phyloP scores from a whole-genome alignment of 768 basidiomycete genomes.

The Tubosaeta sp. region DNA sequence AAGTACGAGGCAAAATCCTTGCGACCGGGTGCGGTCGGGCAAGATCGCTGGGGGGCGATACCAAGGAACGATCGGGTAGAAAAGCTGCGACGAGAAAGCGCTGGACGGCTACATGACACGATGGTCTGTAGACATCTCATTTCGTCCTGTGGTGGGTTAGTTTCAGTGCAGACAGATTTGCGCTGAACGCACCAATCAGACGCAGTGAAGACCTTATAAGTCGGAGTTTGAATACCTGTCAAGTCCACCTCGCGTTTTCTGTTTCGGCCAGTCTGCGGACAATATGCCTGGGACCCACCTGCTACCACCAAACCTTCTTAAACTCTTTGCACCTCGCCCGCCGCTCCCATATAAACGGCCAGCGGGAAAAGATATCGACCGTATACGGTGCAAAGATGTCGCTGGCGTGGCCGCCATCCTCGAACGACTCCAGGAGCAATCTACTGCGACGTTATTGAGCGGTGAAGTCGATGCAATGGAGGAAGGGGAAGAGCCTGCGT shows the following conservation, averaged over 20 bases:
- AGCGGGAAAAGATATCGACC: constrained; percentile 77
- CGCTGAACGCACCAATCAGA: constrained; percentile 1
- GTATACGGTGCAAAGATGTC: constrained; percentile 64
- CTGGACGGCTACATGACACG: constrained; percentile 11
- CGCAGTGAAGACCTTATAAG: not conserved
- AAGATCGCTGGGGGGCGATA: not conserved
- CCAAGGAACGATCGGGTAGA: constrained; percentile 3
- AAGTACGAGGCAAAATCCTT: constrained; percentile 51
- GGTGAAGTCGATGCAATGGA: constrained; percentile 68
- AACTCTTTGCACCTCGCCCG: constrained; percentile 93
- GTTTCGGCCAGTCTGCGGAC: constrained; percentile 8
- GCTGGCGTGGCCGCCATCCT: constrained; percentile 75
- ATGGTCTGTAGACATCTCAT: constrained; percentile 17
- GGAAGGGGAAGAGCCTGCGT: constrained; percentile 78
- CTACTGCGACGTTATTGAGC: constrained; percentile 61
- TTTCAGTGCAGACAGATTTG: not conserved
- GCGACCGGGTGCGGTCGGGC: constrained; percentile 16
- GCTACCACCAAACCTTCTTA: constrained; percentile 92
- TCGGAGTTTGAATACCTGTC: constrained; percentile 30
- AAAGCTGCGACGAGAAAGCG: constrained; percentile 9
- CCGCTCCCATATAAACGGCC: constrained; percentile 85
- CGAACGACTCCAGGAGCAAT: constrained; percentile 68
- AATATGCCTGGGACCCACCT: constrained; percentile 72
- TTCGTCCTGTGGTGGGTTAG: constrained; percentile 1
- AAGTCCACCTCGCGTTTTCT: constrained; percentile 7